phyloP scores from a whole-genome alignment of 352 stramenopile genomes.

The Halophytophthora batemanensis region DNA sequence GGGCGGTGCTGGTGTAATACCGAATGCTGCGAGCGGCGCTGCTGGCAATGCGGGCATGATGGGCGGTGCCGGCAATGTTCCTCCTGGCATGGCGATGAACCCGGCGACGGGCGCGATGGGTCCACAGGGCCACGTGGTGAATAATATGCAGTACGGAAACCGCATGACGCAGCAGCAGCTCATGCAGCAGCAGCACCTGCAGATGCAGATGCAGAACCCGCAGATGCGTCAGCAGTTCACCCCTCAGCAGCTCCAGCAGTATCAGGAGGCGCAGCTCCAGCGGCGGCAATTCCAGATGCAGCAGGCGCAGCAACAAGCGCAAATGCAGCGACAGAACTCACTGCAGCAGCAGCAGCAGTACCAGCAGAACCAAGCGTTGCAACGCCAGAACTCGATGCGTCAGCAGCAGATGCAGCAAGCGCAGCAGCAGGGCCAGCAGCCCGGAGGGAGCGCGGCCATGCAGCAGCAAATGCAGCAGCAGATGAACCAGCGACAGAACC shows the following conservation, averaged over 20 bases:
- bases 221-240: slow-evolving; percentile 81
- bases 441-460: slow-evolving; percentile 16
- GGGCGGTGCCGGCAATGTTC: slow-evolving; percentile 22
- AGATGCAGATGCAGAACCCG: slow-evolving; percentile 84
- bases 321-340: slow-evolving; percentile 57
- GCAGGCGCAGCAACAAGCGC: slow-evolving; percentile 49
- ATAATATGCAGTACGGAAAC: slow-evolving; percentile 69
- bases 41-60: slow-evolving; percentile 46
- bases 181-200: slow-evolving; percentile 70
- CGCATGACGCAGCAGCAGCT: slow-evolving; percentile 83
- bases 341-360: slow-evolving; percentile 61
- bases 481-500: slow-evolving; percentile 54
- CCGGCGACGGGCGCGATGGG: slow-evolving; percentile 48
- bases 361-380: slow-evolving; percentile 43
- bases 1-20: slow-evolving; percentile 26
- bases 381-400: slow-evolving; percentile 53
- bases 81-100: slow-evolving; percentile 52
- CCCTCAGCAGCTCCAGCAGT: slow-evolving; percentile 78
- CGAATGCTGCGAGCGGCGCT: slow-evolving; percentile 19
- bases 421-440: slow-evolving; percentile 27
- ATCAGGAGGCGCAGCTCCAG: slow-evolving; percentile 69
- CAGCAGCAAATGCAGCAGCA: slow-evolving; percentile 57
- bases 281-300: slow-evolving; percentile 70
- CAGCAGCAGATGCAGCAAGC: slow-evolving; percentile 47
- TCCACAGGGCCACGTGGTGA: slow-evolving; percentile 55